phyloP scores from a whole-genome alignment of 2,329 filamentous ascomycete genomes.

The Paramyrothecium roridum region DNA sequence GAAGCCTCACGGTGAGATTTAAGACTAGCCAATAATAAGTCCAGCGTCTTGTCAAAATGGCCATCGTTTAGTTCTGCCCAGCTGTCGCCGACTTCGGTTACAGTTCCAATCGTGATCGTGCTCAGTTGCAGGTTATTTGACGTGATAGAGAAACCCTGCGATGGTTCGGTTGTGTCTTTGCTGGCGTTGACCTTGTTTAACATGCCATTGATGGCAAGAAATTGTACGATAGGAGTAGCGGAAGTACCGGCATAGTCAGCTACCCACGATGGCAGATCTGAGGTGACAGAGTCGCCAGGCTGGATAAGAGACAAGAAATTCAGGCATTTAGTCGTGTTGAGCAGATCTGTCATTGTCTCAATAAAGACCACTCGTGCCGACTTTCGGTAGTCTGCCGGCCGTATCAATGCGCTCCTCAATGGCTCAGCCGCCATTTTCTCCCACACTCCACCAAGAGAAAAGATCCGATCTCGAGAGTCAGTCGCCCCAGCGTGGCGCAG shows the following conservation, averaged over 20 bases:
- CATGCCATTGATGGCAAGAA: neutral
- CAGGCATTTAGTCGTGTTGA: neutral
- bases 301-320: neutral
- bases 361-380: neutral
- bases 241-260: neutral
- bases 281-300: neutral
- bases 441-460: neutral
- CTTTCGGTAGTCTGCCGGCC: neutral
- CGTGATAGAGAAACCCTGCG: neutral
- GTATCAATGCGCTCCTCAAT: neutral
- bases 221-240: neutral
- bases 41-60: neutral
- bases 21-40: neutral
- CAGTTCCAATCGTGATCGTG: neutral
- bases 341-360: neutral
- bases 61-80: neutral
- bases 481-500: neutral
- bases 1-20: neutral
- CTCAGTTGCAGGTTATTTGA: neutral
- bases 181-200: neutral
- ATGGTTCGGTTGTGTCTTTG: neutral
- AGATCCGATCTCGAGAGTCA: neutral
- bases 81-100: neutral
- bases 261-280: neutral
- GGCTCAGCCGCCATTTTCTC: neutral